Evolutionary conservation across 139 green algal genomes (phyloP).

Genomic region (Microglena sp.): DNA sequence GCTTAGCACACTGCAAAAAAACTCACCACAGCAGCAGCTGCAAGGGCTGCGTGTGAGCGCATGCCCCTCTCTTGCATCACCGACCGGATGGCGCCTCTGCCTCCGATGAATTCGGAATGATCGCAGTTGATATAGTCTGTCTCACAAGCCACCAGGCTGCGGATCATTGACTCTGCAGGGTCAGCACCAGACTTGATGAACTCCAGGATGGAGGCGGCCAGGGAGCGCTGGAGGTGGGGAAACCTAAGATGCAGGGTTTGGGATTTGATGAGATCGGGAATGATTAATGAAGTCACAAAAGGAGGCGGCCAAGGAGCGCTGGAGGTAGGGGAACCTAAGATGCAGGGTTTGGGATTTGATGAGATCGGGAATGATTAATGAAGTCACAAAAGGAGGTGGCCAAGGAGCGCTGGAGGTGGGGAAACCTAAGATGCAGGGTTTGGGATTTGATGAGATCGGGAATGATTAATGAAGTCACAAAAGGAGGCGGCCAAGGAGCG

Average conservation of each 20-base stretch:
- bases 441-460: too few relatives aligned
- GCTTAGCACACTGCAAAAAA: too few relatives aligned
- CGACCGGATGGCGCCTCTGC: slow-evolving; percentile 55
- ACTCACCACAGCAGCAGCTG: too few relatives aligned
- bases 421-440: slow-evolving; percentile 23
- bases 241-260: slow-evolving; percentile 23
- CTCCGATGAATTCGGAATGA: slow-evolving; percentile 85
- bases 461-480: slow-evolving; percentile 57
- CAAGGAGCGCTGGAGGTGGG: slow-evolving; percentile 45
- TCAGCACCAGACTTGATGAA: slow-evolving; percentile 54
- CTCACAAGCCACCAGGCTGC: slow-evolving; percentile 73
- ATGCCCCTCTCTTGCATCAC: slow-evolving; percentile 23
- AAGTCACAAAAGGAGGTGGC: slow-evolving; percentile 60
- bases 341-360: too few relatives aligned
- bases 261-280: too few relatives aligned
- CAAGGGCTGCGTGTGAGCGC: too few relatives aligned
- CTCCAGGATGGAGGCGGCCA: slow-evolving; percentile 55
- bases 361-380: too few relatives aligned
- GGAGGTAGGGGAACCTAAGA: slow-evolving; percentile 36
- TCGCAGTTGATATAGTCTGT: slow-evolving; percentile 94
- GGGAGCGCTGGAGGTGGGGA: slow-evolving; percentile 43
- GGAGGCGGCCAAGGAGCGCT: slow-evolving; percentile 46
- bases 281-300: slow-evolving; percentile 80
- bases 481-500: slow-evolving; percentile 48
- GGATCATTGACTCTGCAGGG: slow-evolving; percentile 63